Evolutionary conservation across 2,329 filamentous ascomycete genomes (phyloP), one percentile per base, ranked within the genome.

Genomic region (Claviceps spartinae): DNA sequence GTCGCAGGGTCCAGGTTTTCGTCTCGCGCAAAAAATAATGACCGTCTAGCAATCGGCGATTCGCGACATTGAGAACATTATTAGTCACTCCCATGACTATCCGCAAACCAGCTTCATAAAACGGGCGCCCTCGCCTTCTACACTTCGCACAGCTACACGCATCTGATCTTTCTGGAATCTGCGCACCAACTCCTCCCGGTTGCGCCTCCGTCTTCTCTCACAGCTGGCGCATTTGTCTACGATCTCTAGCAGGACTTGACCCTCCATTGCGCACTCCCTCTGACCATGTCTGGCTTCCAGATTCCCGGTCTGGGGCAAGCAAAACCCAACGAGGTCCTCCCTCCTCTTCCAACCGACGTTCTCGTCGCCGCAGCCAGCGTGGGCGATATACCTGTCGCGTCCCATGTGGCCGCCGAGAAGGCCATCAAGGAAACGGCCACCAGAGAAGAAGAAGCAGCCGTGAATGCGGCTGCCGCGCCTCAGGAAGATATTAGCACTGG

Each of bases 301-400:
- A 72, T 72, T 37, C 69, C 69, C 34, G 69, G 69, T 50, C 60
- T 72, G 16, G 69, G 69, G 11, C 67, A 71, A 54, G 69, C 69
- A 48, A 70, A 68, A 55, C 68, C 68, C 4, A 70, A 72, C 51
- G 69, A 72, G 50, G 63, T 60, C 2, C 58, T 72, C 2, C 69
- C 69, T 1, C 69, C 69, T 13, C 59, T 71, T 0, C 62, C 66
- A 2, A 38, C 63, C 20, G 67, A 70, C 13, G 36, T 64, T 13
- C 53, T 61, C 34, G 57, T 56, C n/a, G 62, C 63, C 6, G 63
- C 66, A 1, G 58, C 64, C 2, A 58, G 24, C 50, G 61, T 53
- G 55, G 56, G 47, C 45, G 59, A 48, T 26, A 55, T 56, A 43
- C 59, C 57, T 41, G 52, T 47, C 26, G 40, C 18, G 6, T 37